These are phyloP conservation scores for Penicillium concentricum DNA, from an alignment of 2,329 filamentous ascomycete species.

Conservation along the genomic window DNA sequence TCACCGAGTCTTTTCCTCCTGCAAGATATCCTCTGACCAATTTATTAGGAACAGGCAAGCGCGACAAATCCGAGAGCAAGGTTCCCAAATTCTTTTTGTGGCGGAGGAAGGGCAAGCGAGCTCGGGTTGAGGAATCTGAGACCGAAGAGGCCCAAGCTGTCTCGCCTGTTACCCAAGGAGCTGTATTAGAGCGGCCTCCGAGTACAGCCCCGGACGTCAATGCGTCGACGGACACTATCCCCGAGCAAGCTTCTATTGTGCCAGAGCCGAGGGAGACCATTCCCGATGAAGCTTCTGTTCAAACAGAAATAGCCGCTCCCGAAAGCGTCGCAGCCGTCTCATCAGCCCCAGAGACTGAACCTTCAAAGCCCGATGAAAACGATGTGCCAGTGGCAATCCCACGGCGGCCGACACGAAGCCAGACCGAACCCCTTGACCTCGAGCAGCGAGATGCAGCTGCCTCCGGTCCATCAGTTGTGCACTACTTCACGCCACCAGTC, in stretches of 20 bases:
- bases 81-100: slow-evolving; percentile 29
- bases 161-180: slow-evolving; percentile 2
- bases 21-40: background rate
- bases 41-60: slow-evolving; percentile 15
- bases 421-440: background rate
- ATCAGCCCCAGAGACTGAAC: background rate
- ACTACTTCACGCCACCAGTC: slow-evolving; percentile 17
- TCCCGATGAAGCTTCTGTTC: background rate
- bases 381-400: background rate
- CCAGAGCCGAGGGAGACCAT: background rate
- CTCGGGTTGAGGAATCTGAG: slow-evolving; percentile 14
- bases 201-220: background rate
- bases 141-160: slow-evolving; percentile 1
- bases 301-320: slow-evolving; percentile 6
- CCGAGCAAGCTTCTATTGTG: background rate
- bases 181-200: background rate
- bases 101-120: slow-evolving; percentile 29
- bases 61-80: slow-evolving; percentile 15
- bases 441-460: slow-evolving; percentile 15
- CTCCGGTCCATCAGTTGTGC: slow-evolving; percentile 8
- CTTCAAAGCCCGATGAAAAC: slow-evolving; percentile 1
- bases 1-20: background rate
- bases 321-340: slow-evolving; percentile 2
- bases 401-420: background rate
- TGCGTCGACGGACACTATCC: background rate